Evolutionary conservation across 2,329 filamentous ascomycete species (phyloP).

Genomic region (Colletotrichum viniferum): DNA sequence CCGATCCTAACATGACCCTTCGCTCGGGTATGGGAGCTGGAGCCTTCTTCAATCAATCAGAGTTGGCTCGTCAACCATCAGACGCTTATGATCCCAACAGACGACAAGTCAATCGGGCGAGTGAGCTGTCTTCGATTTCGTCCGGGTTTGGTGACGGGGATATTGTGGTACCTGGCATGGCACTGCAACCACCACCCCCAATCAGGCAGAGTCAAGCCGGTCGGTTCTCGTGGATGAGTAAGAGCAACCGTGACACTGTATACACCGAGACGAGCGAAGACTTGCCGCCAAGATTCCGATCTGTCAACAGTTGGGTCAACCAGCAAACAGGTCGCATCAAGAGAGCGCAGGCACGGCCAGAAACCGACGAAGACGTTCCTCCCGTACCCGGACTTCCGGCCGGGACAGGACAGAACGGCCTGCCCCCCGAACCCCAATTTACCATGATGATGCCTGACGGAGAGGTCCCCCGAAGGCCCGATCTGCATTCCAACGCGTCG

Average conservation of each 20-base stretch:
- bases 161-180: slow-evolving; percentile 48
- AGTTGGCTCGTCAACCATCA: slow-evolving; percentile 39
- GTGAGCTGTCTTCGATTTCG: slow-evolving; percentile 63
- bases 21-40: slow-evolving; percentile 40
- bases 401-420: slow-evolving; percentile 34
- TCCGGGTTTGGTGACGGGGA: slow-evolving; percentile 69
- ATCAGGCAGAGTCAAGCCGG: slow-evolving; percentile 19
- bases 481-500: slow-evolving; percentile 20
- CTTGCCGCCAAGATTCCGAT: slow-evolving; percentile 58
- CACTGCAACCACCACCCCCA: slow-evolving; percentile 17
- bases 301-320: slow-evolving; percentile 67
- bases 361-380: slow-evolving; percentile 37
- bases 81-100: slow-evolving; percentile 38
- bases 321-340: slow-evolving; percentile 64
- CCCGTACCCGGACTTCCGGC: slow-evolving; percentile 41
- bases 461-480: slow-evolving; percentile 49
- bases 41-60: slow-evolving; percentile 42
- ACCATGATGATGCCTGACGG: slow-evolving; percentile 57
- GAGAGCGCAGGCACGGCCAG: slow-evolving; percentile 45
- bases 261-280: slow-evolving; percentile 61
- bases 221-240: slow-evolving; percentile 42
- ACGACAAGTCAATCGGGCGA: slow-evolving; percentile 44
- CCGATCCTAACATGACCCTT: slow-evolving; percentile 30
- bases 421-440: slow-evolving; percentile 51
- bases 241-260: slow-evolving; percentile 50